Evolutionary conservation across 2,329 filamentous ascomycete genomes (phyloP).

Genomic region (Colletotrichum sp.): DNA sequence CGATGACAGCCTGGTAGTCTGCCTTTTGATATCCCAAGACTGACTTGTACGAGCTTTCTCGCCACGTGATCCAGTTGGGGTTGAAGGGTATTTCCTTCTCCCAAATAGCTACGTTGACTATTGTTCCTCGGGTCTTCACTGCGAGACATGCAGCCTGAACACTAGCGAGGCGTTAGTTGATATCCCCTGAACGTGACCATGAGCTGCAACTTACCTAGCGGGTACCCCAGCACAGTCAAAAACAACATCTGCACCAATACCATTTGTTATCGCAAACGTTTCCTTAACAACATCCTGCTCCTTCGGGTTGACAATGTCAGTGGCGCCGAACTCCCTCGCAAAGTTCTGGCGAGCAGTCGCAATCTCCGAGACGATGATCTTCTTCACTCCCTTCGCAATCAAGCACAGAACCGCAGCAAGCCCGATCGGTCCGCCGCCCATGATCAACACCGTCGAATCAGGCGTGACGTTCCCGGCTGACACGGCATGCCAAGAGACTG

Average conservation of each 20-base stretch:
- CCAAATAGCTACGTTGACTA: constrained; percentile 31
- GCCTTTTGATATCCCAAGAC: constrained; percentile 23
- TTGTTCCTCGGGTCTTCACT: constrained; percentile 26
- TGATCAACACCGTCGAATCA: constrained; percentile 55
- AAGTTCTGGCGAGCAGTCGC: constrained; percentile 54
- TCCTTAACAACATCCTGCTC: constrained; percentile 22
- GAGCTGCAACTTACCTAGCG: constrained; percentile 4
- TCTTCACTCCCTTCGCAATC: constrained; percentile 53
- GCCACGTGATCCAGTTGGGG: constrained; percentile 24
- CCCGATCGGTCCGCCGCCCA: constrained; percentile 69
- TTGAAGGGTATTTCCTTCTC: constrained; percentile 26
- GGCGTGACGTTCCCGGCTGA: constrained; percentile 30
- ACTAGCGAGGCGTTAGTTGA: not conserved
- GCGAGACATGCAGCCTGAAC: constrained; percentile 25
- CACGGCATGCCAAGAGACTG: constrained; percentile 69
- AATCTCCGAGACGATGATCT: constrained; percentile 64
- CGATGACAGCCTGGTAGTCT: constrained; percentile 29
- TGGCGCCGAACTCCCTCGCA: constrained; percentile 58
- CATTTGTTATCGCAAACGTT: constrained; percentile 18
- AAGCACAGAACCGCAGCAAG: constrained; percentile 65
- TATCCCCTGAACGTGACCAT: accelerated
- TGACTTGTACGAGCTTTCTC: constrained; percentile 24
- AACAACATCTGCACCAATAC: constrained; percentile 24
- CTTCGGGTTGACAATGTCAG: constrained; percentile 18
- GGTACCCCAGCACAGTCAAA: constrained; percentile 29